phyloP scores from a whole-genome alignment of 1,139 yeast species.

The Pichia sp. region DNA sequence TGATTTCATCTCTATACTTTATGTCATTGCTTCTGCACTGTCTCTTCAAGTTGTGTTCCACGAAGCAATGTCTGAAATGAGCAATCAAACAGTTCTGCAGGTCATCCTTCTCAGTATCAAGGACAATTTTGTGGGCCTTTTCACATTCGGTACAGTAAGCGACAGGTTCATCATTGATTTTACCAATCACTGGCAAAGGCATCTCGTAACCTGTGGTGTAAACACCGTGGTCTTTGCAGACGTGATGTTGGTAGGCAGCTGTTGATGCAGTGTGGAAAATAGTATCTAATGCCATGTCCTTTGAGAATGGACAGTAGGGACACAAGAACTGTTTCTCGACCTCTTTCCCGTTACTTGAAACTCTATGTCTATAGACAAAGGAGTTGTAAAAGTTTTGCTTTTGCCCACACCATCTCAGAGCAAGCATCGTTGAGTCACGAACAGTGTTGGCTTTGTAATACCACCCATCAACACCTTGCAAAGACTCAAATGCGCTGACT shows the following conservation, averaged over 20 bases:
- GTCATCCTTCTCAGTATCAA: background rate
- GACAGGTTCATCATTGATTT: background rate
- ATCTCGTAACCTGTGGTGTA: conserved; percentile 25
- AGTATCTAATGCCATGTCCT: conserved; percentile 4
- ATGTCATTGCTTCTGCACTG: background rate
- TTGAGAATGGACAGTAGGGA: conserved; percentile 22
- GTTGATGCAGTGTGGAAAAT: conserved; percentile 21
- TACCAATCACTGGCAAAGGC: conserved; percentile 19
- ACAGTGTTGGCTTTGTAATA: conserved; percentile 5
- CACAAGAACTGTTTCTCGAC: conserved; percentile 20
- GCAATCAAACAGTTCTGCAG: conserved; percentile 4
- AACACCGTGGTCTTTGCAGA: conserved; percentile 26
- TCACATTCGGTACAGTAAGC: conserved; percentile 7
- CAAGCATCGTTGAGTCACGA: conserved; percentile 7
- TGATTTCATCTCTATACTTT: no score
- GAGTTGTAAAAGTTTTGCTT: conserved; percentile 23
- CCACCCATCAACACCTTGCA: conserved; percentile 12
- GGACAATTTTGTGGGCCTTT: background rate
- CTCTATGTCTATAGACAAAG: conserved; percentile 18
- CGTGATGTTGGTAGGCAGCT: conserved; percentile 26
- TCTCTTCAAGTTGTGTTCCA: background rate
- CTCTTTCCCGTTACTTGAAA: conserved; percentile 12
- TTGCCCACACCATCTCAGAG: conserved; percentile 17
- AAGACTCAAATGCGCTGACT: conserved; percentile 1
- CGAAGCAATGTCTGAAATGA: conserved; percentile 6